Percentiles rank a stretch among this genome's conserved stretches.
Evolutionary conservation across 805 yeast genomes (phyloP).

Genomic region (Kazachstania taianensis): DNA sequence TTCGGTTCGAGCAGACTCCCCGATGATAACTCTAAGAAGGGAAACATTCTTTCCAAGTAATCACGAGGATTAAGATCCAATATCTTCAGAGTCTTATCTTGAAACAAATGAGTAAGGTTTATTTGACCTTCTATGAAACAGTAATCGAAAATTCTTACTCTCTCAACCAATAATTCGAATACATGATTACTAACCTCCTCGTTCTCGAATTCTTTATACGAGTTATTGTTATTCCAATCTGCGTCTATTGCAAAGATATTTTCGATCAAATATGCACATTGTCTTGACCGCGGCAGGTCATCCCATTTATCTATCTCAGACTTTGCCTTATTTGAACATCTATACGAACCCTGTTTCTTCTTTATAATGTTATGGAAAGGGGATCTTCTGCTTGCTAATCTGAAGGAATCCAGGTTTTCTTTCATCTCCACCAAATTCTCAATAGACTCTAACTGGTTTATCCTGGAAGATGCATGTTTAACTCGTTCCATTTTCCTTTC

Average conservation of each 20-base stretch:
- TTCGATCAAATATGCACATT: slow-evolving; percentile 17
- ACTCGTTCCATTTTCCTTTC: too few species aligned
- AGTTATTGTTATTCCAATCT: slow-evolving; percentile 16
- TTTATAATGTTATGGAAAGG: too few species aligned
- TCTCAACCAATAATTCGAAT: slow-evolving; percentile 9
- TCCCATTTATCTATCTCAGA: too few species aligned
- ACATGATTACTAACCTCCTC: not conserved
- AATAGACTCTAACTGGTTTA: too few species aligned
- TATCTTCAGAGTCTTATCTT: too few species aligned
- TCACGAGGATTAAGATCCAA: slow-evolving; percentile 4
- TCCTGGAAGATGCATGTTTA: too few species aligned
- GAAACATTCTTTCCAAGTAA: slow-evolving; percentile 20
- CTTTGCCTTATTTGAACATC: too few species aligned
- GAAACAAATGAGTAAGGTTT: not conserved
- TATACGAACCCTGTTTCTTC: too few species aligned
- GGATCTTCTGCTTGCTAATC: too few species aligned
- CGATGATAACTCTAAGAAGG: slow-evolving; percentile 13
- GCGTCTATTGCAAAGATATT: slow-evolving; percentile 10
- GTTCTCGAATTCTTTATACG: slow-evolving; percentile 2
- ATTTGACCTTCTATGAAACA: slow-evolving; percentile 13
- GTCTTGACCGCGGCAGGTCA: too few species aligned
- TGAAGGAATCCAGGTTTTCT: too few species aligned
- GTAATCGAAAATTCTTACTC: slow-evolving; percentile 21
- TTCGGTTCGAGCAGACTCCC: slow-evolving; percentile 16
- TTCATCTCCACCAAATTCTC: too few species aligned